phyloP scores from a whole-genome alignment of 441 rosid genomes.

The Euphorbia schlechtendalii region DNA sequence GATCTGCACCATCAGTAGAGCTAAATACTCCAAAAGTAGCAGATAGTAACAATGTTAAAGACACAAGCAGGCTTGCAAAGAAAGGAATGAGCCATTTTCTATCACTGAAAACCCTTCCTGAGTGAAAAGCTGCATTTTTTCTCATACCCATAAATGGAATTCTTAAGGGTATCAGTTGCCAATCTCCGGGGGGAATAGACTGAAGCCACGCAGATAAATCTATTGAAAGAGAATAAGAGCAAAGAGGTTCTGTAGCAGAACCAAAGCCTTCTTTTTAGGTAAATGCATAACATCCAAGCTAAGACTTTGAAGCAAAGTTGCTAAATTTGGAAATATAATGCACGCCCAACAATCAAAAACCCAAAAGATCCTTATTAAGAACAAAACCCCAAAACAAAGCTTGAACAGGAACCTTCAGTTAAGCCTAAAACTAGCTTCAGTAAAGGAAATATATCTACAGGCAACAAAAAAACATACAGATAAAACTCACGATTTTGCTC shows the following conservation, averaged over 20 bases:
- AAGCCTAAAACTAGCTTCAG: slow-evolving; percentile 13
- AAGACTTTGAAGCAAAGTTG: slow-evolving; percentile 26
- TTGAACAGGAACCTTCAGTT: too few species aligned
- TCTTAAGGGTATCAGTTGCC: slow-evolving; percentile 40
- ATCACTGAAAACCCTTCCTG: slow-evolving; percentile 67
- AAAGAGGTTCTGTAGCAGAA: slow-evolving; percentile 31
- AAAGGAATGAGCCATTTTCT: slow-evolving; percentile 84
- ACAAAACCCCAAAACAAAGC: background rate
- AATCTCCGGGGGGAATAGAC: slow-evolving; percentile 10
- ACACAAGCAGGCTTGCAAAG: slow-evolving; percentile 68
- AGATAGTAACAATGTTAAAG: slow-evolving; percentile 52
- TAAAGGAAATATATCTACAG: slow-evolving; percentile 22
- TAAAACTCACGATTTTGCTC: slow-evolving; percentile 21
- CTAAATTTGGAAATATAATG: slow-evolving; percentile 9
- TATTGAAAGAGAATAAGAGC: slow-evolving; percentile 27
- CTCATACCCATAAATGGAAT: slow-evolving; percentile 45
- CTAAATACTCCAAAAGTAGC: slow-evolving; percentile 37
- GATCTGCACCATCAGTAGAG: slow-evolving; percentile 43
- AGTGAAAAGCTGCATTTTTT: slow-evolving; percentile 49
- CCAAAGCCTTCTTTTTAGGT: slow-evolving; percentile 30
- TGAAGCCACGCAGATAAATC: slow-evolving; percentile 25
- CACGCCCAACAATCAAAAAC: slow-evolving; percentile 9
- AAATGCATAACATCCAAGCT: slow-evolving; percentile 29
- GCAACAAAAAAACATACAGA: slow-evolving; percentile 22
- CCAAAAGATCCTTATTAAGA: slow-evolving; percentile 8